Percentiles rank a stretch among this genome's conserved stretches.
These are phyloP conservation scores for Arctostaphylos glauca DNA, from an alignment of 148 eudicot genomes.

Conservation along the genomic window DNA sequence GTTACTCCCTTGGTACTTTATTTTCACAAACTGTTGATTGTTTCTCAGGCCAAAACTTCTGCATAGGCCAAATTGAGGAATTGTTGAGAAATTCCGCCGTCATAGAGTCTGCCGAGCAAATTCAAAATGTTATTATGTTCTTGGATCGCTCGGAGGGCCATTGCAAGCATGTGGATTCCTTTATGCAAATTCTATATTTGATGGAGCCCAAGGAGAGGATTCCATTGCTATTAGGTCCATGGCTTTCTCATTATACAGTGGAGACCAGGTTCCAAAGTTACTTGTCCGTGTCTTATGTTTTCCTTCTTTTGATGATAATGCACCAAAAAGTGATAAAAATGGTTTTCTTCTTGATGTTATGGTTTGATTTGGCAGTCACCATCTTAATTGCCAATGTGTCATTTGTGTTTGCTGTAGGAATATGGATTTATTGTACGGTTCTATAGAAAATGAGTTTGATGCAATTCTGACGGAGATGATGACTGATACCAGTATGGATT, in stretches of 20 bases:
- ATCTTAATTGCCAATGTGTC: not conserved
- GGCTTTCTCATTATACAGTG: slow-evolving; percentile 4
- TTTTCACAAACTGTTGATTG: not conserved
- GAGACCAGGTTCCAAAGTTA: not conserved
- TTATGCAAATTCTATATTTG: slow-evolving; percentile 11
- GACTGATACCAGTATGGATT: slow-evolving; percentile 15
- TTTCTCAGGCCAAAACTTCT: slow-evolving; percentile 16
- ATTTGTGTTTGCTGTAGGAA: not conserved
- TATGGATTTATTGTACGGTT: not conserved
- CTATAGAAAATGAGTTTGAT: slow-evolving; percentile 9
- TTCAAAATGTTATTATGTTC: slow-evolving; percentile 18
- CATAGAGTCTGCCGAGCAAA: slow-evolving; percentile 18
- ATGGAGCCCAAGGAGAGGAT: slow-evolving; percentile 5
- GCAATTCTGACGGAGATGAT: slow-evolving; percentile 14
- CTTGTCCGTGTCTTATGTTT: not conserved
- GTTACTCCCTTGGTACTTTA: not conserved
- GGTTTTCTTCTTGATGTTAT: no score
- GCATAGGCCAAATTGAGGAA: slow-evolving; percentile 20
- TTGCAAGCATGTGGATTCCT: slow-evolving; percentile 18
- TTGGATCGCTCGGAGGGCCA: slow-evolving; percentile 9
- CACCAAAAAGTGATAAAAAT: not conserved
- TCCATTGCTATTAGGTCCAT: slow-evolving; percentile 10
- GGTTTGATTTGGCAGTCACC: not conserved
- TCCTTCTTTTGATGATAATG: not conserved
- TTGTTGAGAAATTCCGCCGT: not conserved